A percentile compares a stretch with the other conserved stretches of the same genome.
These are phyloP conservation scores for Trichoderma lentiforme DNA, from an alignment of 2,329 filamentous ascomycete genomes.

Conservation along the genomic window DNA sequence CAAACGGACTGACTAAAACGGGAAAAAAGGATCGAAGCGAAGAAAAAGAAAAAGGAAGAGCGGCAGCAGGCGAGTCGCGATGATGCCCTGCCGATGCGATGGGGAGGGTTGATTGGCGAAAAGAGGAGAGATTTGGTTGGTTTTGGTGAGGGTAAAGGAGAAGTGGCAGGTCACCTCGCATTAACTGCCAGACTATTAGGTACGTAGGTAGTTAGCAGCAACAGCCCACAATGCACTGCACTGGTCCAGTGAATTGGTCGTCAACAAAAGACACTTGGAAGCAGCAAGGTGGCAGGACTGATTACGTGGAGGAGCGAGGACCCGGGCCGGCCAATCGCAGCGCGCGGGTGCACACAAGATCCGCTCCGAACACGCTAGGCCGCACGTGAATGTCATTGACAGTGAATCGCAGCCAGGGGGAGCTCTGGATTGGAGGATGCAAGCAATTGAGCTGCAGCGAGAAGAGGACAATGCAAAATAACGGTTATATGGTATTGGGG, in stretches of 20 bases:
- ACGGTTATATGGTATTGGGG: rapidly evolving
- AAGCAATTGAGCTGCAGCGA: background rate
- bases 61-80: constrained; percentile 23
- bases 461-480: background rate
- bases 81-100: constrained; percentile 29
- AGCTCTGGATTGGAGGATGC: background rate
- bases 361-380: constrained; percentile 21
- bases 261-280: background rate
- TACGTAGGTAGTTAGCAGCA: background rate
- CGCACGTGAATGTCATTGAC: constrained; percentile 17
- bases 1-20: constrained; percentile 21
- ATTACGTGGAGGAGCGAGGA: constrained; percentile 18
- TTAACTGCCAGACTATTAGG: background rate
- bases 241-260: background rate
- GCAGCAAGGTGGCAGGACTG: constrained; percentile 9
- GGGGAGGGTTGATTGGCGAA: constrained; percentile 19
- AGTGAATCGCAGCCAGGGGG: background rate
- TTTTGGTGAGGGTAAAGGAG: constrained; percentile 23
- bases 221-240: background rate
- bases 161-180: constrained; percentile 27
- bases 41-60: constrained; percentile 10
- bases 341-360: constrained; percentile 21
- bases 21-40: constrained; percentile 18
- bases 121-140: constrained; percentile 19
- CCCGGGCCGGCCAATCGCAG: constrained; percentile 21